phyloP scores from a whole-genome alignment of 2,329 filamentous ascomycete species.

The Dactylonectria estremocensis region DNA sequence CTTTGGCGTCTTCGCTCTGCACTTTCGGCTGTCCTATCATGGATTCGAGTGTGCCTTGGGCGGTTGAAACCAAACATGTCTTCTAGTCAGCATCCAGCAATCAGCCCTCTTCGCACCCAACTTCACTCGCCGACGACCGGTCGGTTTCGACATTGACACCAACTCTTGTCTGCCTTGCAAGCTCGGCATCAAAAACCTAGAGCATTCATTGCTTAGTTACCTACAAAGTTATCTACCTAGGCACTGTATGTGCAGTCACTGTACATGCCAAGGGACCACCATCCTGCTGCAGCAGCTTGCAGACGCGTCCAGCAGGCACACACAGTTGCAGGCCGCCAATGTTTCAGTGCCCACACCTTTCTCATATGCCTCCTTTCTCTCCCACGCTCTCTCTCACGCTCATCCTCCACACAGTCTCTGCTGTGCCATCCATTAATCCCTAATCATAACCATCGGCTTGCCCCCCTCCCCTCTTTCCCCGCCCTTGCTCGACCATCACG shows the following conservation, averaged over 20 bases:
- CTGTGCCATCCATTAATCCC: constrained; percentile 4
- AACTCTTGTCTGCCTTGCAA: background rate
- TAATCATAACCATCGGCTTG: constrained; percentile 7
- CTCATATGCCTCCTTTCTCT: background rate
- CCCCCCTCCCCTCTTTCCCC: background rate
- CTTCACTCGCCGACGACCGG: background rate
- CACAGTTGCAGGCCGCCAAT: background rate
- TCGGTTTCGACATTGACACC: background rate
- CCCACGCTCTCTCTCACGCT: constrained; percentile 6
- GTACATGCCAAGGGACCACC: background rate
- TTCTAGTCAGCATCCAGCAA: background rate
- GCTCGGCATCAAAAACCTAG: background rate
- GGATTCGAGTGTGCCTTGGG: background rate
- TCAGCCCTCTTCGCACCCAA: background rate
- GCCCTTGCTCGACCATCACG: constrained; percentile 6
- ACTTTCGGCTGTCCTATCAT: background rate
- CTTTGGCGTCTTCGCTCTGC: background rate
- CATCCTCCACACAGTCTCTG: too few species aligned
- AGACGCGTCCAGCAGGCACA: background rate
- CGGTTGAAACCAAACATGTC: background rate
- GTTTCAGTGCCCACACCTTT: constrained; percentile 8
- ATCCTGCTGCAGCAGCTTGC: background rate
- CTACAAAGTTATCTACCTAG: too few species aligned
- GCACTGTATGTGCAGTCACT: background rate
- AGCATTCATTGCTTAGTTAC: background rate